Conservation (phyloP, 2,329 filamentous ascomycete species). For the Chlorencoelia australis region DNA sequence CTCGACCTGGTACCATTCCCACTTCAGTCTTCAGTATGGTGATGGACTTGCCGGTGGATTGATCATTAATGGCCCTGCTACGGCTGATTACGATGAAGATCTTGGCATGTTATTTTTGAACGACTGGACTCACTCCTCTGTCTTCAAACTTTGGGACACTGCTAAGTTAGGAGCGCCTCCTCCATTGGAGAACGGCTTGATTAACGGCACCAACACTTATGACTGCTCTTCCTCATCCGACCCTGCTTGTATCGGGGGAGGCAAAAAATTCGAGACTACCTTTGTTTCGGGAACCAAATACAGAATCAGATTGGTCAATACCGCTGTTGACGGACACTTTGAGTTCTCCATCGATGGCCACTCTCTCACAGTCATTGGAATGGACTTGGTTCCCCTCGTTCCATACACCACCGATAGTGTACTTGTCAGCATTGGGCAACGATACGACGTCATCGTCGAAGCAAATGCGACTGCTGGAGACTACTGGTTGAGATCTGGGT, state of each 20-base stretch:
- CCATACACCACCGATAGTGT: slow-evolving; percentile 41
- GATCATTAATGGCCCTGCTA: slow-evolving; percentile 49
- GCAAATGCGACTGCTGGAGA: slow-evolving; percentile 45
- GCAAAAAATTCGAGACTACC: slow-evolving; percentile 23
- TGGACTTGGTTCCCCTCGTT: slow-evolving; percentile 47
- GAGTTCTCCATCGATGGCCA: slow-evolving; percentile 46
- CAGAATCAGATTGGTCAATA: slow-evolving; percentile 36
- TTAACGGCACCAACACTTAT: slow-evolving; percentile 25
- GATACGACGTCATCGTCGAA: slow-evolving; percentile 36
- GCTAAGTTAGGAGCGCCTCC: slow-evolving; percentile 19
- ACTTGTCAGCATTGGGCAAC: slow-evolving; percentile 48
- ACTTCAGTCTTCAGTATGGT: slow-evolving; percentile 22
- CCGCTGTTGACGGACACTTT: slow-evolving; percentile 34
- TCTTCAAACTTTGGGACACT: slow-evolving; percentile 18
- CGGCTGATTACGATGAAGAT: slow-evolving; percentile 44
- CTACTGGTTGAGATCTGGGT: slow-evolving; percentile 44
- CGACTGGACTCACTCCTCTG: slow-evolving; percentile 24
- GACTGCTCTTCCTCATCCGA: slow-evolving; percentile 16
- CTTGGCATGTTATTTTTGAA: slow-evolving; percentile 21
- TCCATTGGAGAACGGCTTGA: slow-evolving; percentile 20
- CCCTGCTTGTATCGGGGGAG: slow-evolving; percentile 19
- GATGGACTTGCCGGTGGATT: slow-evolving; percentile 47
- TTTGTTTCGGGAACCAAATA: slow-evolving; percentile 32
- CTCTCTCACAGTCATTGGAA: slow-evolving; percentile 44
- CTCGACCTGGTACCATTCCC: slow-evolving; percentile 26